These are phyloP conservation scores for Candida andamanensis DNA, from an alignment of 805 yeast species.

Conservation along the genomic window DNA sequence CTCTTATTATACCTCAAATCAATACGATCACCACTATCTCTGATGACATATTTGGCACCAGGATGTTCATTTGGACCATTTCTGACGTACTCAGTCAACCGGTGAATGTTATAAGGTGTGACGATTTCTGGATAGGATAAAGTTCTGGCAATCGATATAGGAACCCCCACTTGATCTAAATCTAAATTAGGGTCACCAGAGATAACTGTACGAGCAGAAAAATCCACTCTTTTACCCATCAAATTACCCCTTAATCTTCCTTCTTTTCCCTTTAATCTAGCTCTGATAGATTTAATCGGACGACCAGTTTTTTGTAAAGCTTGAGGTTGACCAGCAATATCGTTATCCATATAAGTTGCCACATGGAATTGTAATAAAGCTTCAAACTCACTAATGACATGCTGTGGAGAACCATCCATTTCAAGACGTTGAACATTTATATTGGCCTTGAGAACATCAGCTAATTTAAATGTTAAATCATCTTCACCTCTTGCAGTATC, in stretches of 20 bases:
- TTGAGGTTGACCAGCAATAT: constrained; percentile 99
- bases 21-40: constrained; percentile 98
- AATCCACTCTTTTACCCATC: constrained; percentile 99
- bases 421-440: constrained; percentile 95
- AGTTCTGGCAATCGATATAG: constrained; percentile 92
- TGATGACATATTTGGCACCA: constrained; percentile 96
- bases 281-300: constrained; percentile 96
- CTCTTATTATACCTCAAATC: constrained; percentile 95
- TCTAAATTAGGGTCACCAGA: constrained; percentile 99
- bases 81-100: constrained; percentile 86
- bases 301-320: constrained; percentile 98
- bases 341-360: constrained; percentile 99
- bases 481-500: constrained; percentile 99
- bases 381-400: constrained; percentile 94
- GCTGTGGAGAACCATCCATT: constrained; percentile 99
- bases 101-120: constrained; percentile 94
- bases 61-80: constrained; percentile 99
- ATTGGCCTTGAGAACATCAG: constrained; percentile 94
- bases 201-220: constrained; percentile 97
- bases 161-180: constrained; percentile 98
- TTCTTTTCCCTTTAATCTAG: constrained; percentile 99
- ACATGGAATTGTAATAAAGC: constrained; percentile 94
- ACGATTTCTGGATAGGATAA: constrained; percentile 95
- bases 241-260: constrained; percentile 97
- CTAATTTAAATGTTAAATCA: constrained; percentile 95